Base-by-base conservation (phyloP, 2,329 filamentous ascomycete genomes). In the Arthrobotrys musiformis region DNA sequence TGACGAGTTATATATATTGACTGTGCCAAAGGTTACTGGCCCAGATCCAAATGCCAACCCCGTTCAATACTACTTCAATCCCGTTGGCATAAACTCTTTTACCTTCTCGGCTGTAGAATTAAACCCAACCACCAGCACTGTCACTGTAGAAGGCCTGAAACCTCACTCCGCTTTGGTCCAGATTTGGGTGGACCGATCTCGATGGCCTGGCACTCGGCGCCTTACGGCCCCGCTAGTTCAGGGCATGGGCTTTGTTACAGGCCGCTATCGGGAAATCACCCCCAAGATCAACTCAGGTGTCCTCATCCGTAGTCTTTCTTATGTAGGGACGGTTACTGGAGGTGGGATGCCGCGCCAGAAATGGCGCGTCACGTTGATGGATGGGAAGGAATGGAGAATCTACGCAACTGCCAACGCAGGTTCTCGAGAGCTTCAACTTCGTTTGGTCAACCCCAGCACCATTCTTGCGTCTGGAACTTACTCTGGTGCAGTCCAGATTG, bases 221-320 rank as follows among this genome's bases (percentile, higher is more conserved):
- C 87, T 98, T 19, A 90, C 89, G 0, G 93, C 97, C 79, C 93
- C 94, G 0, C 82, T 97, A 6, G 89, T 97, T 0, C 94, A 98
- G 82, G 95, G 95, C 9, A 95, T 96, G 89, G 91, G 89, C 0
- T 97, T 93, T 80, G 86, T 97, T 17, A 97, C 94, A 3, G 94
- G 87, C 0, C 83, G 91, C 17, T 98, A 94, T 83, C 86, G 86
- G 66, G 89, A 89, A 30, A 86, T 89, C 0, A 90, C 89, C 6
- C 94, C 94, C 0, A 82, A 90, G 2, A 86, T 98, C 48, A 90
- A 94, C 80, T 91, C 90, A 22, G 90, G 89, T 0, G 88, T 95
- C 1, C 91, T 90, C 76, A 96, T 94, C 85, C 86, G 87, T 70
- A 89, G 87, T 17, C 85, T 97, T 56, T 84, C 84, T 3, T 84